Evolutionary conservation across 2,329 filamentous ascomycete species (phyloP).

Genomic region (Trichoderma sp.): DNA sequence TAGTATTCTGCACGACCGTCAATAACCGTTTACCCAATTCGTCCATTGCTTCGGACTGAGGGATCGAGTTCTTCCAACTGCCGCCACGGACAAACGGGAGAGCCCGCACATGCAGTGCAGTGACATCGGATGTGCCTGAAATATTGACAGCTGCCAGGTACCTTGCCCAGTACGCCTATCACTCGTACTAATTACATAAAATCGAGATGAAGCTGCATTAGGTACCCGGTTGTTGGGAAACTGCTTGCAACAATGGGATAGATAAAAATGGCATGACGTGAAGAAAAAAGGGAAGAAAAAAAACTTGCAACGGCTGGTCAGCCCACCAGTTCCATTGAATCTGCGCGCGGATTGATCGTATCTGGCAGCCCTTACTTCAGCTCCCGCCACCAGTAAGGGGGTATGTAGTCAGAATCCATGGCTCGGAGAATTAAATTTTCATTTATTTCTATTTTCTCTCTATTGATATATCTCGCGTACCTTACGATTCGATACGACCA

Average conservation of each 20-base stretch:
- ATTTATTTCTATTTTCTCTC: background rate
- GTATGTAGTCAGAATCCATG: background rate
- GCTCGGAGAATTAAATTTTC: background rate
- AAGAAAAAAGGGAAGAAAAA: background rate
- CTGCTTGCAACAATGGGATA: background rate
- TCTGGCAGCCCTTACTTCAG: background rate
- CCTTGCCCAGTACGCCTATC: background rate
- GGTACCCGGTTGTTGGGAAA: background rate
- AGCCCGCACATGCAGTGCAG: background rate
- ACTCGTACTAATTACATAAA: background rate
- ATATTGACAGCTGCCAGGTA: background rate
- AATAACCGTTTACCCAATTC: background rate
- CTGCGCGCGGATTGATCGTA: background rate
- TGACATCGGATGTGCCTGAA: background rate
- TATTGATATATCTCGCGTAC: background rate
- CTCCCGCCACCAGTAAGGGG: background rate
- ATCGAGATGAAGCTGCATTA: background rate
- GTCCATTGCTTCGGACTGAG: background rate
- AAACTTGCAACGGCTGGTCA: background rate
- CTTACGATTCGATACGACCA: background rate
- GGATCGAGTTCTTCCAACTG: background rate
- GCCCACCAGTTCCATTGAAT: background rate
- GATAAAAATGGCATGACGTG: background rate
- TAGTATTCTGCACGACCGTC: too few relatives aligned
- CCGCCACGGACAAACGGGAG: background rate